A percentile compares a stretch with the other conserved stretches of the same genome.
phyloP scores from a whole-genome alignment of 1,139 yeast genomes.

The Kluyveromyces marxianus region DNA sequence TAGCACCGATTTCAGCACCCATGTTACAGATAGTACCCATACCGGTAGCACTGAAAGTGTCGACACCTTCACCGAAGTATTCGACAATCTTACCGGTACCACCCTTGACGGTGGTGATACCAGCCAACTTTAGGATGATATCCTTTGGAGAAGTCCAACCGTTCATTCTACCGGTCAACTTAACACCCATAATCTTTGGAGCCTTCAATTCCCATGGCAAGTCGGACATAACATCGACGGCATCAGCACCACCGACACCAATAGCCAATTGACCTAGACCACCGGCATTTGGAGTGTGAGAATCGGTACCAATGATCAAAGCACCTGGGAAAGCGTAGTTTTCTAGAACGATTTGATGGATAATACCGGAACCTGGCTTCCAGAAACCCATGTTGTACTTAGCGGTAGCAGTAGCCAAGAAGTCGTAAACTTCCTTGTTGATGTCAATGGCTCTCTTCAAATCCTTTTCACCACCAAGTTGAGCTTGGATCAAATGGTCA shows the following conservation, averaged over 20 bases:
- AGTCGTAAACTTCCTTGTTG: conserved; percentile 96
- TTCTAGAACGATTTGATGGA: conserved; percentile 95
- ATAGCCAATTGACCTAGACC: conserved; percentile 98
- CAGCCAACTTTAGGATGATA: conserved; percentile 90
- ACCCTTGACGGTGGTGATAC: conserved; percentile 96
- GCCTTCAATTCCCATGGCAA: conserved; percentile 98
- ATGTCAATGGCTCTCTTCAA: conserved; percentile 86
- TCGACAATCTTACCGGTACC: conserved; percentile 98
- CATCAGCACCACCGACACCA: conserved; percentile 99
- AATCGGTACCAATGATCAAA: conserved; percentile 94
- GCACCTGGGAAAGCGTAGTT: conserved; percentile 99
- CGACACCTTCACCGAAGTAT: conserved; percentile 96
- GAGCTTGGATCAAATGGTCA: conserved; percentile 98
- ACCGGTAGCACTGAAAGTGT: conserved; percentile 96
- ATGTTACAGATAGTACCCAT: conserved; percentile 99
- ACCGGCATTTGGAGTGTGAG: conserved; percentile 99
- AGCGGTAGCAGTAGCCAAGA: conserved; percentile 89
- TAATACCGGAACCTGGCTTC: conserved; percentile 99
- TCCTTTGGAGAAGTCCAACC: conserved; percentile 99
- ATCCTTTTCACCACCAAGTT: conserved; percentile 88
- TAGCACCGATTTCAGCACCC: conserved; percentile 99
- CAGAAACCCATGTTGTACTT: conserved; percentile 98
- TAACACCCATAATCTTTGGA: conserved; percentile 95
- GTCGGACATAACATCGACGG: conserved; percentile 95
- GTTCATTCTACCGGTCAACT: conserved; percentile 87